Evolutionary conservation across 352 stramenopile species (phyloP).

Genomic region (Phytophthora colocasiae): DNA sequence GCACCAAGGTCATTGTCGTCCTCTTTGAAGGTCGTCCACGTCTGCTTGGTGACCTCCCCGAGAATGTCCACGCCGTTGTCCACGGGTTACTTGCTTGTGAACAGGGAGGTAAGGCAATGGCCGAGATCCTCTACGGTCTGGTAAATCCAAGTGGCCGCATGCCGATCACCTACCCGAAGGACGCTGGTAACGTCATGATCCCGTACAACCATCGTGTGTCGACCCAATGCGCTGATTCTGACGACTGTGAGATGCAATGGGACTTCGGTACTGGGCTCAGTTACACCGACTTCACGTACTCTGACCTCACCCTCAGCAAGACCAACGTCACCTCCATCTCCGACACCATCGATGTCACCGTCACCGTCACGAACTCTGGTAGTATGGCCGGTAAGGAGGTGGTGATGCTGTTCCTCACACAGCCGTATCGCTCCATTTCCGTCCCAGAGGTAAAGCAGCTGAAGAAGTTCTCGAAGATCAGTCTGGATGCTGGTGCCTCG

Average conservation of each 20-base stretch:
- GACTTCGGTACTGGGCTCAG: slow-evolving; percentile 69
- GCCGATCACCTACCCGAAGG: slow-evolving; percentile 82
- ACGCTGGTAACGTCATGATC: slow-evolving; percentile 55
- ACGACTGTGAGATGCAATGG: slow-evolving; percentile 64
- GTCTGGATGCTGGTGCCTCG: slow-evolving; percentile 42
- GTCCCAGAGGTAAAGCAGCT: slow-evolving; percentile 81
- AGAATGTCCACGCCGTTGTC: slow-evolving; percentile 50
- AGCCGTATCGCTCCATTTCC: slow-evolving; percentile 59
- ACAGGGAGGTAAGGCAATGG: slow-evolving; percentile 74
- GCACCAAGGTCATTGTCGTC: too few species aligned
- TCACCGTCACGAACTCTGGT: slow-evolving; percentile 75
- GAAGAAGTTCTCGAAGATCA: slow-evolving; percentile 81
- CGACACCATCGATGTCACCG: slow-evolving; percentile 46
- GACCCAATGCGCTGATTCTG: slow-evolving; percentile 43
- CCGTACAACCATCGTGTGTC: slow-evolving; percentile 76
- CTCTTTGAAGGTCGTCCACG: too few species aligned
- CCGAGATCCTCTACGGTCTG: slow-evolving; percentile 79
- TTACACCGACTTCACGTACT: slow-evolving; percentile 73
- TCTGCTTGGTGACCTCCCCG: too few species aligned
- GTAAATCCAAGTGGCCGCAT: slow-evolving; percentile 82
- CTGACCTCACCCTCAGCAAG: slow-evolving; percentile 57
- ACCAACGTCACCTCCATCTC: slow-evolving; percentile 51
- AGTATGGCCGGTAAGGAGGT: slow-evolving; percentile 63
- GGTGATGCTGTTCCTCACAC: slow-evolving; percentile 77
- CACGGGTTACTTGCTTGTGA: slow-evolving; percentile 75